These are phyloP conservation scores for Pholiota adiposa DNA, from an alignment of 1,284 basidiomycete genomes.

Conservation along the genomic window DNA sequence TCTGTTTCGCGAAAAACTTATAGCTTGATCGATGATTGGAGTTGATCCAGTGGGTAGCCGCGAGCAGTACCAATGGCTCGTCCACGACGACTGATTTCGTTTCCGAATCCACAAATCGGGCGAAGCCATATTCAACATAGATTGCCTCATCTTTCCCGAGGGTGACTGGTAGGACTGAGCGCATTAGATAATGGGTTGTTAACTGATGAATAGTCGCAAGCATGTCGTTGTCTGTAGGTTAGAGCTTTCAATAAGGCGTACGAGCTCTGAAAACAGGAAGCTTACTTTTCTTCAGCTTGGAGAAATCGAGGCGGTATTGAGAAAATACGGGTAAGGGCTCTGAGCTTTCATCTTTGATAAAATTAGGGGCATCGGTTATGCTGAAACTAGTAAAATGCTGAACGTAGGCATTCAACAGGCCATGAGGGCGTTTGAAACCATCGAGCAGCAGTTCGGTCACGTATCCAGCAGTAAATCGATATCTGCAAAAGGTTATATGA, in stretches of 20 bases:
- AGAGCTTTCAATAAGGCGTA: background rate
- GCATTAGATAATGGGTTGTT: slow-evolving; percentile 41
- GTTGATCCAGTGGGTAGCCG: slow-evolving; percentile 41
- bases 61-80: slow-evolving; percentile 43
- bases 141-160: slow-evolving; percentile 42
- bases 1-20: slow-evolving; percentile 39
- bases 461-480: slow-evolving; percentile 45
- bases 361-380: slow-evolving; percentile 37
- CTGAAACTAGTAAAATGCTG: slow-evolving; percentile 40
- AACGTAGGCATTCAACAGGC: slow-evolving; percentile 41
- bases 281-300: slow-evolving; percentile 39
- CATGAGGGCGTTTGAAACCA: slow-evolving; percentile 39
- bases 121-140: slow-evolving; percentile 45
- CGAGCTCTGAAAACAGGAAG: background rate
- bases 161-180: slow-evolving; percentile 33
- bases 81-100: slow-evolving; percentile 39
- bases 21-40: slow-evolving; percentile 36
- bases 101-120: slow-evolving; percentile 39
- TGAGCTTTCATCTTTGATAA: slow-evolving; percentile 31
- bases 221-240: slow-evolving; percentile 36
- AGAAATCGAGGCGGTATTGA: slow-evolving; percentile 41
- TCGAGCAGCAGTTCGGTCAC: slow-evolving; percentile 39
- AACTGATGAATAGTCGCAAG: slow-evolving; percentile 40
- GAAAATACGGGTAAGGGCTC: slow-evolving; percentile 34
- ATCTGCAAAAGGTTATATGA: slow-evolving; percentile 24